Percentiles rank a stretch among this genome's conserved stretches.
Evolutionary conservation across 2,329 filamentous ascomycete genomes (phyloP).

Genomic region (Phaeosphaeria sp.): DNA sequence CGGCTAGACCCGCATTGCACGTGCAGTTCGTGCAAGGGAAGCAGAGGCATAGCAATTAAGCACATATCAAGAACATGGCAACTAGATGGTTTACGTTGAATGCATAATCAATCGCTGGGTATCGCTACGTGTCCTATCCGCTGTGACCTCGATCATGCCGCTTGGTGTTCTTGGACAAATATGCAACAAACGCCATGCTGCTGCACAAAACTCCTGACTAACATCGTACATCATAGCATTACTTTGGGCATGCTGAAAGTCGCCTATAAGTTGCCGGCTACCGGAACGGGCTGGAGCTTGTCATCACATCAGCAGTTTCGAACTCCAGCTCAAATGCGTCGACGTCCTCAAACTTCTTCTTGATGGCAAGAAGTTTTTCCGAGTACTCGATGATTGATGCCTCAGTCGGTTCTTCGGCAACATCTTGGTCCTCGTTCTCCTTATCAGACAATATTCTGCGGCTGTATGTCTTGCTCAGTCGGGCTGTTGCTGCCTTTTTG

Average conservation of each 20-base stretch:
- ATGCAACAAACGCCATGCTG: neutral
- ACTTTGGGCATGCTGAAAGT: neutral
- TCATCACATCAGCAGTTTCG: constrained; percentile 52
- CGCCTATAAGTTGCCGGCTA: constrained; percentile 4
- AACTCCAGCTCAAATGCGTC: constrained; percentile 60
- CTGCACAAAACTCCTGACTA: neutral
- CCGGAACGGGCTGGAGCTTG: constrained; percentile 51
- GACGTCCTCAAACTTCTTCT: constrained; percentile 57
- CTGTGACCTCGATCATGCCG: neutral
- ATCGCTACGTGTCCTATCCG: neutral
- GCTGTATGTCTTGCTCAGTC: constrained; percentile 40
- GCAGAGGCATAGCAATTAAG: neutral
- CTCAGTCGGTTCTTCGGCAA: constrained; percentile 34
- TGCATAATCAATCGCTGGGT: neutral
- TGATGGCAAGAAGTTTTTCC: constrained; percentile 51
- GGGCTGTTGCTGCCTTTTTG: constrained; percentile 27
- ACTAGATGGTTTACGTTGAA: neutral
- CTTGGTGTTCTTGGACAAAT: neutral
- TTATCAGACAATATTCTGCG: constrained; percentile 50
- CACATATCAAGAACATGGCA: neutral
- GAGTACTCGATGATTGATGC: constrained; percentile 33
- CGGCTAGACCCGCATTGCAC: constrained; percentile 2
- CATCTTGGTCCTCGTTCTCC: constrained; percentile 46
- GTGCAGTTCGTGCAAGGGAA: neutral
- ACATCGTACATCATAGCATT: neutral